Conservation (phyloP, 495 filamentous ascomycete genomes). For the Aeminium ludgeri region DNA sequence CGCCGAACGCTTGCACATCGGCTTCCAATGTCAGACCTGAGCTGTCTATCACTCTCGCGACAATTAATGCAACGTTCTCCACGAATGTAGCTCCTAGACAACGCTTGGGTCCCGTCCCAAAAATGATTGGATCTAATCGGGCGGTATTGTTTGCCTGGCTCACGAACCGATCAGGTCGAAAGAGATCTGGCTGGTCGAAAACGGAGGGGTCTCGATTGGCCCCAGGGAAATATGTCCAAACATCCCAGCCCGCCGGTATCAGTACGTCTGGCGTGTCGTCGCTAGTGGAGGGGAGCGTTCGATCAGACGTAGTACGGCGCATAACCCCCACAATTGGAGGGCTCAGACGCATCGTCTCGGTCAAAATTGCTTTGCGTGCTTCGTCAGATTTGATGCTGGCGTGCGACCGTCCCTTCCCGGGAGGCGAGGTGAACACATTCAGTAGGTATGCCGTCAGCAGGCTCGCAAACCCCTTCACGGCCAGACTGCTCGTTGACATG, state of each 20-base stretch:
- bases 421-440: constrained; percentile 12
- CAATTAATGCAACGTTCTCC: constrained; percentile 9
- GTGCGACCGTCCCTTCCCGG: background rate
- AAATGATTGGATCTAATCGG: constrained; percentile 8
- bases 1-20: constrained; percentile 4
- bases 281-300: background rate
- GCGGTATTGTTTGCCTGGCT: background rate
- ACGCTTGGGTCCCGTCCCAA: constrained; percentile 18
- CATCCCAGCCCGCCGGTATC: constrained; percentile 18
- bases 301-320: constrained; percentile 12
- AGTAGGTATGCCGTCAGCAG: constrained; percentile 18
- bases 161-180: constrained; percentile 11
- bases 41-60: constrained; percentile 1
- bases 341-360: constrained; percentile 14
- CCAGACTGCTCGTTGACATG: constrained; percentile 20
- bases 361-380: constrained; percentile 2
- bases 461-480: constrained; percentile 19
- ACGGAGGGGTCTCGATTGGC: constrained; percentile 14
- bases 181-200: constrained; percentile 14
- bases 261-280: constrained; percentile 1
- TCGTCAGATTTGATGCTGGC: too few relatives aligned
- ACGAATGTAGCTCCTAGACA: constrained; percentile 18
- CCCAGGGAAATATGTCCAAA: constrained; percentile 21
- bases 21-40: constrained; percentile 3
- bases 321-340: constrained; percentile 17